A percentile compares a stretch with the other conserved stretches of the same genome.
phyloP scores from a whole-genome alignment of 2,329 filamentous ascomycete species.

The Ophiosphaerella narmari region DNA sequence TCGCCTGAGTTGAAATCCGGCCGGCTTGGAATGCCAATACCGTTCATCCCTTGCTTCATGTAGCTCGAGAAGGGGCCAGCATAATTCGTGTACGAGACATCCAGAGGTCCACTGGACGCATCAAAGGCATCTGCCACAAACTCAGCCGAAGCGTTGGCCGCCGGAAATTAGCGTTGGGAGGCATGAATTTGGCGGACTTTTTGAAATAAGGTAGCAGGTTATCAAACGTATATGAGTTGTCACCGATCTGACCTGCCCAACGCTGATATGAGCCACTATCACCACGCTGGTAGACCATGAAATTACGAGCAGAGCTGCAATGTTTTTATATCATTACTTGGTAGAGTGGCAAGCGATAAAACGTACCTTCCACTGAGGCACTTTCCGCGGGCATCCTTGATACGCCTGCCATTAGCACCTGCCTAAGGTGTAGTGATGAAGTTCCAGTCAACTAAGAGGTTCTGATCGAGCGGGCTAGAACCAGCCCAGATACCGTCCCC shows the following conservation, averaged over 20 bases:
- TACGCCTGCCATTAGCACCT: slow-evolving; percentile 13
- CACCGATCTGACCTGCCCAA: slow-evolving; percentile 38
- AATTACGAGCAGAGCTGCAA: slow-evolving; percentile 23
- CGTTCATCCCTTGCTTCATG: slow-evolving; percentile 16
- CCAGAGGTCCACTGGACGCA: slow-evolving; percentile 13
- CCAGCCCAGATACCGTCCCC: slow-evolving; percentile 26
- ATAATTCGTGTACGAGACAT: slow-evolving; percentile 24
- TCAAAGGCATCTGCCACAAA: slow-evolving; percentile 16
- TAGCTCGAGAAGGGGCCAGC: slow-evolving; percentile 20
- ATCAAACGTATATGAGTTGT: slow-evolving; percentile 35
- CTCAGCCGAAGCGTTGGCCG: slow-evolving; percentile 15
- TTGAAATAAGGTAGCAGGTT: slow-evolving; percentile 34
- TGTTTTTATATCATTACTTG: background rate
- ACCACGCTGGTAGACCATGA: slow-evolving; percentile 29
- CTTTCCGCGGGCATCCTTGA: slow-evolving; percentile 38
- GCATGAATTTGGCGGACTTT: slow-evolving; percentile 35
- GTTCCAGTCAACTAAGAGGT: slow-evolving; percentile 35
- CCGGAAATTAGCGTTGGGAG: slow-evolving; percentile 20
- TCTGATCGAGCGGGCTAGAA: slow-evolving; percentile 20
- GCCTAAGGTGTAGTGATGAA: slow-evolving; percentile 35
- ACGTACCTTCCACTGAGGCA: slow-evolving; percentile 31
- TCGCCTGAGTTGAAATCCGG: slow-evolving; percentile 23
- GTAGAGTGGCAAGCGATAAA: background rate
- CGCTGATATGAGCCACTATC: slow-evolving; percentile 20
- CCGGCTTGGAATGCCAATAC: slow-evolving; percentile 16